Conservation (phyloP, 805 yeast genomes). For the Ogataea minuta region DNA sequence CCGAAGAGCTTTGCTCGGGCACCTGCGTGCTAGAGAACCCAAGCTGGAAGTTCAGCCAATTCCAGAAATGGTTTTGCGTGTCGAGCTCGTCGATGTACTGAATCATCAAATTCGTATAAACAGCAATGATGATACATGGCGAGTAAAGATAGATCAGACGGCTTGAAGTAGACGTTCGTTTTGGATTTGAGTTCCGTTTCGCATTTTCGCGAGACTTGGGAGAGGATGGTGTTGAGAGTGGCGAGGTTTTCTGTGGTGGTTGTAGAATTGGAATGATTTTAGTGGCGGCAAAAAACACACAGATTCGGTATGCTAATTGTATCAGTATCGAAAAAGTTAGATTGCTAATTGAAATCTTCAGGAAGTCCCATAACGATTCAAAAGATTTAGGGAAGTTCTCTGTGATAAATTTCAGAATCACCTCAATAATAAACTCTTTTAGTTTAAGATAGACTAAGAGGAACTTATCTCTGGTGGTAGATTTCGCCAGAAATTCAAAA, state of each 20-base stretch:
- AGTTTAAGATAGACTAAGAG: slow-evolving; percentile 22
- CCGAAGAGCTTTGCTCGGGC: slow-evolving; percentile 9
- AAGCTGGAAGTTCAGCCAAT: slow-evolving; percentile 31
- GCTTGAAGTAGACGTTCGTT: slow-evolving; percentile 35
- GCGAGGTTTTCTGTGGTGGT: slow-evolving; percentile 26
- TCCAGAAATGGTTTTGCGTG: slow-evolving; percentile 42
- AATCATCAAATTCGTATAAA: slow-evolving; percentile 90
- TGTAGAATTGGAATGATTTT: slow-evolving; percentile 73
- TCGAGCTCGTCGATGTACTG: slow-evolving; percentile 80
- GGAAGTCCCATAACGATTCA: slow-evolving; percentile 53
- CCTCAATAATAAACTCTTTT: slow-evolving; percentile 27
- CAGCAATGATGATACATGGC: slow-evolving; percentile 92
- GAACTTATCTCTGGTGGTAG: slow-evolving; percentile 21
- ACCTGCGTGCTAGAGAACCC: slow-evolving; percentile 1
- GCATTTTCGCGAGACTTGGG: slow-evolving; percentile 19
- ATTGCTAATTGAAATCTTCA: slow-evolving; percentile 52
- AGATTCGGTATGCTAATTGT: slow-evolving; percentile 79
- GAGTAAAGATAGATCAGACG: slow-evolving; percentile 78
- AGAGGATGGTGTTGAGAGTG: slow-evolving; percentile 23
- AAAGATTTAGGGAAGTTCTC: slow-evolving; percentile 52
- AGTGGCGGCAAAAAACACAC: slow-evolving; percentile 86
- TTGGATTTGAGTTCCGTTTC: slow-evolving; percentile 2
- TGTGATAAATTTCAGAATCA: slow-evolving; percentile 42
- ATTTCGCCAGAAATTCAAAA: slow-evolving; percentile 17
- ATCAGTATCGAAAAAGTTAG: slow-evolving; percentile 78